Conservation (phyloP, 1,139 yeast genomes). For the Candida albicans region DNA sequence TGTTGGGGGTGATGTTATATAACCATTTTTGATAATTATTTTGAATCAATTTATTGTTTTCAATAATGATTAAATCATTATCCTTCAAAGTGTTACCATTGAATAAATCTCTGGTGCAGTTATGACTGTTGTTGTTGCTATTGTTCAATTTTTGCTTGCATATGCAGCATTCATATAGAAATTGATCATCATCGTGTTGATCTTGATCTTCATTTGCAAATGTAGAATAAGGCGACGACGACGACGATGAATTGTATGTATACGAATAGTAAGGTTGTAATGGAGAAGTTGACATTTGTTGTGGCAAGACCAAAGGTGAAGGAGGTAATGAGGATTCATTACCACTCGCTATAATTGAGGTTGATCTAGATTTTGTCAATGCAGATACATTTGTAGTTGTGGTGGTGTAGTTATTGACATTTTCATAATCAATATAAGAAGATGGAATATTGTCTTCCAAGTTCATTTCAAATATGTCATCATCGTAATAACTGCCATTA, state of each 20-base stretch:
- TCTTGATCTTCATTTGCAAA: constrained; percentile 1
- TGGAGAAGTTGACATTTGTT: constrained; percentile 2
- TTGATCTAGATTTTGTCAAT: background rate
- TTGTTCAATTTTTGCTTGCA: constrained; percentile 15
- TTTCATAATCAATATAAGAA: background rate
- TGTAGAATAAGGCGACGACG: too few relatives aligned
- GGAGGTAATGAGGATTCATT: constrained; percentile 5
- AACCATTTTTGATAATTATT: constrained; percentile 32
- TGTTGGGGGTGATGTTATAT: constrained; percentile 19
- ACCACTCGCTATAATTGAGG: constrained; percentile 4
- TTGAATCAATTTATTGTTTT: constrained; percentile 22
- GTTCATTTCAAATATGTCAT: constrained; percentile 11
- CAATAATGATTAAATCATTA: constrained; percentile 13
- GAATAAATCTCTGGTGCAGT: constrained; percentile 8
- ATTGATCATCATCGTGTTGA: constrained; percentile 5
- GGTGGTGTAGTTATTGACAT: background rate
- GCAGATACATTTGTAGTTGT: background rate
- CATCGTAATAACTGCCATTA: constrained; percentile 6
- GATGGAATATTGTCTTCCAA: constrained; percentile 6
- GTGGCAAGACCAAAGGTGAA: constrained; percentile 5
- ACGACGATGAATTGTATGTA: background rate
- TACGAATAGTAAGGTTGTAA: background rate
- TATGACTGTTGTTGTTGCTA: constrained; percentile 7
- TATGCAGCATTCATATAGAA: constrained; percentile 15
- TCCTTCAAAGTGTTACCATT: background rate